Base-by-base conservation (phyloP, 805 yeast genomes). In the Candida tallmaniae region DNA sequence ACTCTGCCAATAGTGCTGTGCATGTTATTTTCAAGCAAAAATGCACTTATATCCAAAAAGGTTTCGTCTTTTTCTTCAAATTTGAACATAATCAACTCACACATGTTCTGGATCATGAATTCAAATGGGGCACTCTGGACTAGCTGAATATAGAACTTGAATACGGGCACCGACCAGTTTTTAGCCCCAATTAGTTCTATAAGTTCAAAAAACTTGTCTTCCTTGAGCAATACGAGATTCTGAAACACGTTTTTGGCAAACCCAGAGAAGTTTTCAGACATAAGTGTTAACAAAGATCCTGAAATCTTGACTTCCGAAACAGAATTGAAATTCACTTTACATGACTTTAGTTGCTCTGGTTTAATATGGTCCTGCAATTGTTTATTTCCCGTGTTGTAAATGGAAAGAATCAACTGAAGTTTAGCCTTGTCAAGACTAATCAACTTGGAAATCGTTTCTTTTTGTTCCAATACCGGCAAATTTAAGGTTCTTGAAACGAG, bases 201-300 rank as follows among this genome's bases (percentile, higher is more conserved):
- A 17, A 49, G 35, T 7, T 37, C 35, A 11, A 45, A 52, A 31
- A 60, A 52, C 10, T 54, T 62, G 1, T 52, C 58, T 2, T 47
- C 42, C 16, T 55, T 53, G 21, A 53, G 36, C 3, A 43, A 24
- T 3, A 43, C 47, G 2, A 43, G 15, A 8, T 52, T 51, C 40
- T 65, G 70, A 16, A 67, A 50, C 4, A 64, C 41, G 29, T 42
- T 48, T 36, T 65, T 66, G 6, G 59, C 64, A 29, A 61, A 48
- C 0, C 37, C 29, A 18, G 49, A 56, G 36, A 45, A 64, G 13
- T 51, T 51, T 2, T 31, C 31, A 2, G 34, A 25, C 4, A 42
- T 8, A 4, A n/a, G 10, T 7, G 17, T 21, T 14, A 43, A 38
- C 2, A 35, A 58, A 37, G 7, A 39, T 32, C 21, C 60, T 51